Conservation (phyloP, 177 flowering plant species). For the Vitis hybrid region DNA sequence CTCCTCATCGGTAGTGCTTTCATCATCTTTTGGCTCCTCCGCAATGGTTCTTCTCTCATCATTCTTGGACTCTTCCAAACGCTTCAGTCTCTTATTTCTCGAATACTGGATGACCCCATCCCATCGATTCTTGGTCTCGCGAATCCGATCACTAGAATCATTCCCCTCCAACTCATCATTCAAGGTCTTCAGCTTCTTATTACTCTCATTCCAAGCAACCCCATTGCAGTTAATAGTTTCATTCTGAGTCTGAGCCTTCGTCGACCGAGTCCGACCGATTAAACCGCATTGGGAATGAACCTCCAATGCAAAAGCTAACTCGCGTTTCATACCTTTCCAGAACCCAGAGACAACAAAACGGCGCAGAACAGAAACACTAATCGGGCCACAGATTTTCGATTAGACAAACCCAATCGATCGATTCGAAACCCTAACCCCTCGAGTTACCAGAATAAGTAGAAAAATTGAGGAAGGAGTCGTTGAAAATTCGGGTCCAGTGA, state of each 20-base stretch:
- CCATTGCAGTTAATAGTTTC: slow-evolving; percentile 7
- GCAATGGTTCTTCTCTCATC: neutral
- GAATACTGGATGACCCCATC: too few species aligned
- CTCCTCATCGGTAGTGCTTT: neutral
- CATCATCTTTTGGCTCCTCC: neutral
- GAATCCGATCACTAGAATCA: too few species aligned
- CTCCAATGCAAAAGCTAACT: slow-evolving; percentile 25
- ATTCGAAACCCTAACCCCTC: too few species aligned
- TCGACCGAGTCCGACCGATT: slow-evolving; percentile 19
- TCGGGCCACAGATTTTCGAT: too few species aligned
- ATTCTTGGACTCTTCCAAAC: slow-evolving; percentile 5
- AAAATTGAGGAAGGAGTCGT: too few species aligned
- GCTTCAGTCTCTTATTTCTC: slow-evolving; percentile 18
- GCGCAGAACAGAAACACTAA: too few species aligned
- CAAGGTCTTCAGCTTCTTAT: too few species aligned
- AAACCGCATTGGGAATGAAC: slow-evolving; percentile 20
- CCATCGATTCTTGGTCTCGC: too few species aligned
- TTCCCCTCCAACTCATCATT: too few species aligned
- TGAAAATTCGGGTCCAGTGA: too few species aligned
- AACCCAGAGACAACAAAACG: neutral
- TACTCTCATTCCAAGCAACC: slow-evolving; percentile 10
- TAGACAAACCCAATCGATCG: too few species aligned
- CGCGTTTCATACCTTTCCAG: slow-evolving; percentile 35
- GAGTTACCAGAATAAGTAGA: too few species aligned
- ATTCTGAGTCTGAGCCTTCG: neutral